Conservation (phyloP, 2,329 filamentous ascomycete genomes). For the Aspergillus ibericus region DNA sequence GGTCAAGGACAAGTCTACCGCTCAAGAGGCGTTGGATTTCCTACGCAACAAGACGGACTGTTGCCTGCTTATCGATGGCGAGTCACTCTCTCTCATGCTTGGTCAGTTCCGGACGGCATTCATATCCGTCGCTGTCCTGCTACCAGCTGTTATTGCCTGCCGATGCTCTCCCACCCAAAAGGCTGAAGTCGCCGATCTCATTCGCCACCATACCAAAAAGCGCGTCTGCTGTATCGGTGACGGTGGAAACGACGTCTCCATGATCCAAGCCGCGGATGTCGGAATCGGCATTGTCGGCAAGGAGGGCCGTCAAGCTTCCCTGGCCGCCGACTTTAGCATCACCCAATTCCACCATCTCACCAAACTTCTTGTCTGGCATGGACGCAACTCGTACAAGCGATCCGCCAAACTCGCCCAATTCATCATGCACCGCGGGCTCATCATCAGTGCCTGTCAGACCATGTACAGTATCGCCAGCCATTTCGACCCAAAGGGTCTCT, state of each 20-base stretch:
- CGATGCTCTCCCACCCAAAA: slow-evolving; percentile 97
- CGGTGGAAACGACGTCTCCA: slow-evolving; percentile 96
- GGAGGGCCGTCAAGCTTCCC: slow-evolving; percentile 89
- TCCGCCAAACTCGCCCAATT: slow-evolving; percentile 95
- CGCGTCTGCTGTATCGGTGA: slow-evolving; percentile 97
- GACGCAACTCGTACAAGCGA: slow-evolving; percentile 94
- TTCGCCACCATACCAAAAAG: slow-evolving; percentile 88
- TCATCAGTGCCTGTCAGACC: slow-evolving; percentile 93
- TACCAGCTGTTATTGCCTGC: slow-evolving; percentile 92
- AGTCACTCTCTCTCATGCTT: slow-evolving; percentile 81
- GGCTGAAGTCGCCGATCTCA: slow-evolving; percentile 86
- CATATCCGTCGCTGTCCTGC: slow-evolving; percentile 79
- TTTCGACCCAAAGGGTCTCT: slow-evolving; percentile 91
- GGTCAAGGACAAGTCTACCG: slow-evolving; percentile 77
- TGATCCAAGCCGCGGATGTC: slow-evolving; percentile 98
- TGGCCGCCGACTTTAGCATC: slow-evolving; percentile 96
- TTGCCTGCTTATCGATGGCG: slow-evolving; percentile 91
- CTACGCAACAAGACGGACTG: slow-evolving; percentile 81
- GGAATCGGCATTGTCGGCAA: slow-evolving; percentile 98
- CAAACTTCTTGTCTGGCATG: slow-evolving; percentile 98
- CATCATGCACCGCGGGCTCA: slow-evolving; percentile 94
- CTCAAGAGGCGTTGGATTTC: slow-evolving; percentile 85
- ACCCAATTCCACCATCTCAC: slow-evolving; percentile 93
- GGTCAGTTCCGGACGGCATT: slow-evolving; percentile 81
- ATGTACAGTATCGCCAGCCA: slow-evolving; percentile 92